Evolutionary conservation across 352 stramenopile species (phyloP).

Genomic region (Globisporangium barbulae): DNA sequence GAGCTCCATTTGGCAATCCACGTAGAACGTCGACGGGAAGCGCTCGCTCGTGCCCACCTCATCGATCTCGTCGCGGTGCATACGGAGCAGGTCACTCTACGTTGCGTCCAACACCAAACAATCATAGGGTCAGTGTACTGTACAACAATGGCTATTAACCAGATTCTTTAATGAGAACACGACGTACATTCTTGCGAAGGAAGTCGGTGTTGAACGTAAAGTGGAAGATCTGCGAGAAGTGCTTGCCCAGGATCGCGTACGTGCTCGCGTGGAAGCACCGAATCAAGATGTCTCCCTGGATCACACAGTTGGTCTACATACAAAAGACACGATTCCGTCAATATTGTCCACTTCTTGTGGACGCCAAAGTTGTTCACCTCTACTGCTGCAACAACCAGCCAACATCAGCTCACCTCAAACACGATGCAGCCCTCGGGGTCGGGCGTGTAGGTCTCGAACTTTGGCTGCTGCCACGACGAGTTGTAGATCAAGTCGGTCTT

Average conservation of each 20-base stretch:
- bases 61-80: constrained; percentile 61
- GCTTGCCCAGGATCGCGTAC: constrained; percentile 67
- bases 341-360: not conserved
- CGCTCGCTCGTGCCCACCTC: constrained; percentile 46
- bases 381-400: not conserved
- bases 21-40: constrained; percentile 52
- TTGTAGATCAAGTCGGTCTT: constrained; percentile 63
- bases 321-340: not conserved
- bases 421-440: constrained; percentile 49
- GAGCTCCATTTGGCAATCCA: constrained; percentile 52
- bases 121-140: not conserved
- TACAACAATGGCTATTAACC: not conserved
- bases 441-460: constrained; percentile 58
- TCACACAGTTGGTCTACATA: constrained; percentile 57
- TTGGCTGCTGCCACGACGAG: constrained; percentile 61
- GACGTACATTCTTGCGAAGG: constrained; percentile 59
- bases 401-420: constrained; percentile 37
- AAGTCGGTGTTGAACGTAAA: constrained; percentile 85
- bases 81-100: constrained; percentile 42
- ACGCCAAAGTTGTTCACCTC: not conserved
- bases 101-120: not conserved
- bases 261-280: constrained; percentile 74
- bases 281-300: constrained; percentile 70
- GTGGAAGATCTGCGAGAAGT: constrained; percentile 85
- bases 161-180: not conserved